Base-by-base conservation (phyloP, 805 yeast species). In the Pichia phayaonensis region DNA sequence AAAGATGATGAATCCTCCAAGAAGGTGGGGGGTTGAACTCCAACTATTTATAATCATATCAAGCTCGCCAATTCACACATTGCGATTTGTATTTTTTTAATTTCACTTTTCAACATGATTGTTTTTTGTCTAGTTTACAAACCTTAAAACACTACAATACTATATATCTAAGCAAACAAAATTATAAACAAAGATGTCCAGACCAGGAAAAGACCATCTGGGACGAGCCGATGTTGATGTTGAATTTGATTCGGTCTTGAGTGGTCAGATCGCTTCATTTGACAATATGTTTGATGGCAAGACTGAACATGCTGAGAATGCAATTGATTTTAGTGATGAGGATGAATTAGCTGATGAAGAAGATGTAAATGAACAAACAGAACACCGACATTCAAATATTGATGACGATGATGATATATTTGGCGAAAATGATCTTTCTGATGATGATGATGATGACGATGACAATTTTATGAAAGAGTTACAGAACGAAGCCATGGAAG, bases 321-420 rank as follows among this genome's bases (percentile, higher is more conserved):
- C 99, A 11, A 72, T 90, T 31, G 98, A 92, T 66, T 92, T 86
- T 63, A 97, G 88, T 61, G 96, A 88, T 63, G 95, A 87, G 60
- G 97, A 90, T 57, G 97, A 90, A 65, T 71, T 90, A 45, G 97
- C 97, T 23, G 97, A 90, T 44, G 95, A 87, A 50, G 62, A 72
- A 18, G 41, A 43, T 8, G 26, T 16, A 8, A 27, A 42, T 3
- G 39, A n/a, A 5, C 11, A 11, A 11, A 31, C 21, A 15, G 44
- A 22, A 38, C 24, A 46, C 4, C 5, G 18, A n/a, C 34, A 12
- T 12, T 1, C 3, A 42, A 52, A 42, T 12, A 40, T 45, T 39
- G 50, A 34, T 21, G 54, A 46, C 23, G 60, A 53, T 13, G 59
- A 47, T 5, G 74, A 72, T 10, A 72, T 72, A 36, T 71, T 64